Percentiles rank a stretch among this genome's conserved stretches.
These are phyloP conservation scores for Axilococcus clingmanii DNA, from an alignment of 139 green algal species.

Conservation along the genomic window DNA sequence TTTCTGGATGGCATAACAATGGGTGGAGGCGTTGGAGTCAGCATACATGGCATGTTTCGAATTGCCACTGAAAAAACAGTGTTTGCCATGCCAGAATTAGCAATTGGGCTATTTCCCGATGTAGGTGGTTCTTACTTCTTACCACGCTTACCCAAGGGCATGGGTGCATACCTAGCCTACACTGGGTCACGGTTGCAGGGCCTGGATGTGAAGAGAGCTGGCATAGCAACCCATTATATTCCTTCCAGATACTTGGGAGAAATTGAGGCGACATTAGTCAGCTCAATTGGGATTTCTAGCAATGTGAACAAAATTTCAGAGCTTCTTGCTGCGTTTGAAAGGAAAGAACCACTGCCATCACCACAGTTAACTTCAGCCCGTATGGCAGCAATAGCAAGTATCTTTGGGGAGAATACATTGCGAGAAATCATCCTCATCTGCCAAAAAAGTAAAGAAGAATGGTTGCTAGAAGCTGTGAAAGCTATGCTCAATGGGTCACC, in stretches of 20 bases:
- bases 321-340: too few species aligned
- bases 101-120: conserved; percentile 93
- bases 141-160: conserved; percentile 32
- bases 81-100: conserved; percentile 96
- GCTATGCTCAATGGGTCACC: conserved; percentile 20
- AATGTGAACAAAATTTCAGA: too few species aligned
- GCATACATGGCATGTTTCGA: conserved; percentile 73
- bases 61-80: conserved; percentile 84
- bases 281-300: too few species aligned
- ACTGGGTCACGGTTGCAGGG: conserved; percentile 70
- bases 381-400: conserved; percentile 7
- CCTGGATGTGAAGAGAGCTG: conserved; percentile 45
- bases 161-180: conserved; percentile 73
- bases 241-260: conserved; percentile 28
- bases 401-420: too few species aligned
- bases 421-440: too few species aligned
- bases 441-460: neutral
- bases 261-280: too few species aligned
- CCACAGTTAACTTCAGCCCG: too few species aligned
- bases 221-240: conserved; percentile 81
- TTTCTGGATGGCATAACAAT: conserved; percentile 89
- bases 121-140: conserved; percentile 84
- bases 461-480: conserved; percentile 9
- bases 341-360: too few species aligned
- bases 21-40: conserved; percentile 83